Evolutionary conservation across 768 basidiomycete genomes (phyloP).

Genomic region (Baorangia bicolor): DNA sequence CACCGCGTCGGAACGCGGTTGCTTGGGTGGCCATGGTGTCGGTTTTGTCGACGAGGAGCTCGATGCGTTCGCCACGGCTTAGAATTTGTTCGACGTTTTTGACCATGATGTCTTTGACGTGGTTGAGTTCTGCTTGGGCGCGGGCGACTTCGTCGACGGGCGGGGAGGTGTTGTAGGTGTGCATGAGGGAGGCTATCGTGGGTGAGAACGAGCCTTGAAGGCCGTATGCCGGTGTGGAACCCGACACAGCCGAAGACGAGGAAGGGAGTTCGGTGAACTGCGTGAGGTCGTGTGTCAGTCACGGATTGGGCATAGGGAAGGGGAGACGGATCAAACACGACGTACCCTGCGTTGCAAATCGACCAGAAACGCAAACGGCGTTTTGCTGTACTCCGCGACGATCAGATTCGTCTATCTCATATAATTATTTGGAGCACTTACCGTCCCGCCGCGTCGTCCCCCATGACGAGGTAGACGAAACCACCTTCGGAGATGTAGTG

Average conservation of each 20-base stretch:
- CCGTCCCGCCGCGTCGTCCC: constrained; percentile 91
- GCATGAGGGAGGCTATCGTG: constrained; percentile 70
- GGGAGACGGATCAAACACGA: neutral
- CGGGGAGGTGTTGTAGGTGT: constrained; percentile 86
- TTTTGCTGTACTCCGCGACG: constrained; percentile 50
- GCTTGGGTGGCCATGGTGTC: constrained; percentile 94
- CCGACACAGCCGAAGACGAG: constrained; percentile 55
- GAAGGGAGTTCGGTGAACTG: constrained; percentile 65
- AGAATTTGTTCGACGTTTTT: constrained; percentile 98
- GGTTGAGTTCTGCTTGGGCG: constrained; percentile 84
- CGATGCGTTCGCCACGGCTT: constrained; percentile 91
- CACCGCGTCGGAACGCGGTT: constrained; percentile 88
- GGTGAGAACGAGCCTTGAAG: constrained; percentile 73
- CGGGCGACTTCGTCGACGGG: constrained; percentile 86
- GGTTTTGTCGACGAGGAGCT: constrained; percentile 95
- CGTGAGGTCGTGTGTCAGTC: neutral
- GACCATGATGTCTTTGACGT: constrained; percentile 97
- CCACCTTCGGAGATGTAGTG: constrained; percentile 92
- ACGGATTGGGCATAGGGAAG: neutral
- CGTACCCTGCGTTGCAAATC: constrained; percentile 79
- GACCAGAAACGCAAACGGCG: constrained; percentile 91
- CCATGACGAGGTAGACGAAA: constrained; percentile 89
- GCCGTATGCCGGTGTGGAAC: constrained; percentile 52
- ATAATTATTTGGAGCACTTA: constrained; percentile 33
- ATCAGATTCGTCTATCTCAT: neutral